Percentiles rank a stretch among this genome's conserved stretches.
phyloP scores from a whole-genome alignment of 1,284 basidiomycete species.

The Cutaneotrichosporon mucoides region DNA sequence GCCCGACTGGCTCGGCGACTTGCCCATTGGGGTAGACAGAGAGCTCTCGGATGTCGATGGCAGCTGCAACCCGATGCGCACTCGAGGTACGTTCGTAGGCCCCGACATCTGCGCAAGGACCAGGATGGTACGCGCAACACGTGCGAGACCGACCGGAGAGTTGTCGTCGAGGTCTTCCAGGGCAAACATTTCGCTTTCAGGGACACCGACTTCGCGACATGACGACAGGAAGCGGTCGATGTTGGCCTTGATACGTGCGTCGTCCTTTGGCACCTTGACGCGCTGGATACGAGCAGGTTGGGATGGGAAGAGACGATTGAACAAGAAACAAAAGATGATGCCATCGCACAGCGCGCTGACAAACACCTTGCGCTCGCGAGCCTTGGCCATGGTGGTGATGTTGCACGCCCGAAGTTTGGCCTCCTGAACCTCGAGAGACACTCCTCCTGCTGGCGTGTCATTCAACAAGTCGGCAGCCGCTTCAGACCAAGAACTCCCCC shows the following conservation, averaged over 20 bases:
- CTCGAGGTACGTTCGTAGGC: not conserved
- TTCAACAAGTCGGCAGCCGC: conserved; percentile 22
- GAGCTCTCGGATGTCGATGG: not conserved
- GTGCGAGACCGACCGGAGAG: conserved; percentile 28
- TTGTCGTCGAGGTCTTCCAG: conserved; percentile 32
- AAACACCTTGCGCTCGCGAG: conserved; percentile 65
- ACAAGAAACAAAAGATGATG: conserved; percentile 69
- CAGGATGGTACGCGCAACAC: conserved; percentile 55
- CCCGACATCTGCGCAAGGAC: conserved; percentile 61
- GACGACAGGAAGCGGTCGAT: conserved; percentile 37
- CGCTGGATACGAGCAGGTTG: conserved; percentile 34
- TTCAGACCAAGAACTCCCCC: conserved; percentile 57
- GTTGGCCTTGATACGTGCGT: conserved; percentile 32
- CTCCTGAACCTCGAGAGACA: conserved; percentile 39
- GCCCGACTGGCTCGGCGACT: not conserved
- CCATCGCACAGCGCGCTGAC: conserved; percentile 73
- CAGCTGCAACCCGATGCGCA: not conserved
- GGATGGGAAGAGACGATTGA: conserved; percentile 38
- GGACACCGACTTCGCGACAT: conserved; percentile 32
- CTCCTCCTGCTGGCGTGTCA: conserved; percentile 11
- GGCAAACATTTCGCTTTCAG: conserved; percentile 30
- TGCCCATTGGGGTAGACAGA: not conserved
- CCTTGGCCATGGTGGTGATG: conserved; percentile 59
- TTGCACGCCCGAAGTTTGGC: conserved; percentile 47
- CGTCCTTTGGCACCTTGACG: conserved; percentile 38